phyloP scores from a whole-genome alignment of 441 rosid species.

The Mallotus japonicus region DNA sequence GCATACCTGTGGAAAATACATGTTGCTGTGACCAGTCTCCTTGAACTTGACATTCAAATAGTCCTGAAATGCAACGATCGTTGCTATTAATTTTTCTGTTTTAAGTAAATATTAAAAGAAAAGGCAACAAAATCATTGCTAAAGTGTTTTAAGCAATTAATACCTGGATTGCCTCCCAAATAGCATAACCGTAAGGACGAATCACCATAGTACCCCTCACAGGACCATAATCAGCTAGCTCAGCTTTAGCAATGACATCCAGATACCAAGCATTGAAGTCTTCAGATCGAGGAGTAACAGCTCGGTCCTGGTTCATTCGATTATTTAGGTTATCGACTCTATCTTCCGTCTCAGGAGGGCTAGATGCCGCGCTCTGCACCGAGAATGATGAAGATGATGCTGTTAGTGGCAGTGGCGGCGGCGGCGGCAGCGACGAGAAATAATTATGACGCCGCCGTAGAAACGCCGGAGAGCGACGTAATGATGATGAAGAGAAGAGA shows the following conservation, averaged over 20 bases:
- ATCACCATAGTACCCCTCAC: conserved; percentile 98
- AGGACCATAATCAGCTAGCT: conserved; percentile 92
- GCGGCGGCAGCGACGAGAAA: conserved; percentile 20
- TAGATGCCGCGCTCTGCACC: conserved; percentile 46
- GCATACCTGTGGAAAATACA: conserved; percentile 88
- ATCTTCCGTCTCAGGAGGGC: conserved; percentile 52
- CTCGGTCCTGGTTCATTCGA: conserved; percentile 44
- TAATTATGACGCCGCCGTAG: conserved; percentile 31
- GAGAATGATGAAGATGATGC: conserved; percentile 38
- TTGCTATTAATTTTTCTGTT: background rate
- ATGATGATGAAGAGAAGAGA: conserved; percentile 39
- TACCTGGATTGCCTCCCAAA: conserved; percentile 98
- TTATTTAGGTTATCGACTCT: conserved; percentile 39
- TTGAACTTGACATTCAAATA: conserved; percentile 85
- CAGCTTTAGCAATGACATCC: conserved; percentile 82
- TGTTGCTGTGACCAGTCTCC: conserved; percentile 95
- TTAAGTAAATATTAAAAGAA: too few relatives aligned
- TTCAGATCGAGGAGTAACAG: conserved; percentile 76
- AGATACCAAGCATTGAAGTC: conserved; percentile 95
- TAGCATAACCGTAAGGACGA: conserved; percentile 89
- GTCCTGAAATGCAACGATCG: conserved; percentile 42
- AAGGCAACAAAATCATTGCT: background rate
- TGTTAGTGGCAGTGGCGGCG: background rate
- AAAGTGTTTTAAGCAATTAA: background rate
- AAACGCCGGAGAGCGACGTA: conserved; percentile 39